Conservation (phyloP, 768 basidiomycete species). For the Tulasnella sp. region DNA sequence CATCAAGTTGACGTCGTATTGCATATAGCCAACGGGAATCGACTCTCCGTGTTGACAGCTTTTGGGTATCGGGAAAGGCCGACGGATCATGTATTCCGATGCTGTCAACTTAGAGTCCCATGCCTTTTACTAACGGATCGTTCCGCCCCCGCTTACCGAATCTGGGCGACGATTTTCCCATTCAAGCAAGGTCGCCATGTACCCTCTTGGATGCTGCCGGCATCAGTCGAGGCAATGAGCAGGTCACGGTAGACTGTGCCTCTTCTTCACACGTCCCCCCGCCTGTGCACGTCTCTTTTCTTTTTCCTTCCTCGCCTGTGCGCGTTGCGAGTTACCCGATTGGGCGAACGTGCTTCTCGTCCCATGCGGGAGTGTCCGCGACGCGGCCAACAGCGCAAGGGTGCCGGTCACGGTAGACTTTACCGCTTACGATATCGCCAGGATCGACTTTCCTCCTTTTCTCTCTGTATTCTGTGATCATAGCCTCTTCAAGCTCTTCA, state of each 20-base stretch:
- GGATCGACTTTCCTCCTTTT: neutral
- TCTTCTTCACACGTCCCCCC: neutral
- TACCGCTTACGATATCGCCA: neutral
- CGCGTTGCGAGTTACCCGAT: neutral
- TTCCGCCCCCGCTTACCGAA: neutral
- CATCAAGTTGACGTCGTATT: neutral
- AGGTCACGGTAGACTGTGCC: neutral
- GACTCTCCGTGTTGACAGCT: neutral
- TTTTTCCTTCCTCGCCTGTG: neutral
- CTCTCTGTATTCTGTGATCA: neutral
- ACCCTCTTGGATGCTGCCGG: neutral
- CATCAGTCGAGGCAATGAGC: neutral
- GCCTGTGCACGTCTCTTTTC: neutral
- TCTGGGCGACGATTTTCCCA: neutral
- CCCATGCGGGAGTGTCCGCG: neutral
- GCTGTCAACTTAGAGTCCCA: neutral
- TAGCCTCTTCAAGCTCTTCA: neutral
- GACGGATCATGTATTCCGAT: neutral
- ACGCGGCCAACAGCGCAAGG: neutral
- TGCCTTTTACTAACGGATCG: neutral
- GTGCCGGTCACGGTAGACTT: neutral
- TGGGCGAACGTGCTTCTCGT: neutral
- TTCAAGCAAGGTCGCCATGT: neutral
- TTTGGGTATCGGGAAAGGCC: neutral
- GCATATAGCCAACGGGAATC: neutral